A percentile compares a stretch with the other conserved stretches of the same genome.
Evolutionary conservation across 2,329 filamentous ascomycete genomes (phyloP).

Genomic region (Dissoconium aciculare): DNA sequence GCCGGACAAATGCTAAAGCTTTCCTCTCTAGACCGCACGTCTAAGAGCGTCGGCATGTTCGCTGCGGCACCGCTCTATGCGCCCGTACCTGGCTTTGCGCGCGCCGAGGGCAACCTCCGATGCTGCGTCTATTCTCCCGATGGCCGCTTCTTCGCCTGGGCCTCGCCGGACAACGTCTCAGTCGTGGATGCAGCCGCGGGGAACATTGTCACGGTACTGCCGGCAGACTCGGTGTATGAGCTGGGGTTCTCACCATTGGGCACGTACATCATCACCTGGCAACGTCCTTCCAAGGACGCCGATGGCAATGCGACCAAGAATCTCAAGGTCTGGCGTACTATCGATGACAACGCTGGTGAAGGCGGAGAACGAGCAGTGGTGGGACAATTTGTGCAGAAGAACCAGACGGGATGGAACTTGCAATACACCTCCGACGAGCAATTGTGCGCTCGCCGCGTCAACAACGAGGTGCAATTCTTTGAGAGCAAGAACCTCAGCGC

Average conservation of each 20-base stretch:
- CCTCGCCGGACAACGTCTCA: conserved; percentile 70
- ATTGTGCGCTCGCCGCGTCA: conserved; percentile 83
- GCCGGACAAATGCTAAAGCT: conserved; percentile 4
- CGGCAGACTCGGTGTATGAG: conserved; percentile 77
- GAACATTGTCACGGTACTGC: conserved; percentile 56
- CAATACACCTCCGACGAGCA: conserved; percentile 91
- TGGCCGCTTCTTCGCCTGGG: conserved; percentile 92
- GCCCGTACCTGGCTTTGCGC: conserved; percentile 61
- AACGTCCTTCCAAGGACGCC: conserved; percentile 83
- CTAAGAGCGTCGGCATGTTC: conserved; percentile 88
- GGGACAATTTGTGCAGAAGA: conserved; percentile 88
- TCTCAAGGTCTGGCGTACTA: conserved; percentile 84
- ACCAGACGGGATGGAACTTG: conserved; percentile 88
- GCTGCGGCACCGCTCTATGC: conserved; percentile 83
- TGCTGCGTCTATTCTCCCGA: conserved; percentile 93
- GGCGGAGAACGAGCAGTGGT: conserved; percentile 55
- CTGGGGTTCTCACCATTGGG: conserved; percentile 85
- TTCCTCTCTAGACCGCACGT: conserved; percentile 55
- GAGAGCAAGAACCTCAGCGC: conserved; percentile 70
- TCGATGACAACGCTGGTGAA: conserved; percentile 49
- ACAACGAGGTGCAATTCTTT: conserved; percentile 97
- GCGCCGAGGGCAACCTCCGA: conserved; percentile 84
- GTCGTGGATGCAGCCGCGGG: conserved; percentile 72
- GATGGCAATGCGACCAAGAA: conserved; percentile 90
- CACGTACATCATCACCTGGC: conserved; percentile 92